Evolutionary conservation across 208 protist genomes (phyloP).

Genomic region (Vickermania ingenoplastis): DNA sequence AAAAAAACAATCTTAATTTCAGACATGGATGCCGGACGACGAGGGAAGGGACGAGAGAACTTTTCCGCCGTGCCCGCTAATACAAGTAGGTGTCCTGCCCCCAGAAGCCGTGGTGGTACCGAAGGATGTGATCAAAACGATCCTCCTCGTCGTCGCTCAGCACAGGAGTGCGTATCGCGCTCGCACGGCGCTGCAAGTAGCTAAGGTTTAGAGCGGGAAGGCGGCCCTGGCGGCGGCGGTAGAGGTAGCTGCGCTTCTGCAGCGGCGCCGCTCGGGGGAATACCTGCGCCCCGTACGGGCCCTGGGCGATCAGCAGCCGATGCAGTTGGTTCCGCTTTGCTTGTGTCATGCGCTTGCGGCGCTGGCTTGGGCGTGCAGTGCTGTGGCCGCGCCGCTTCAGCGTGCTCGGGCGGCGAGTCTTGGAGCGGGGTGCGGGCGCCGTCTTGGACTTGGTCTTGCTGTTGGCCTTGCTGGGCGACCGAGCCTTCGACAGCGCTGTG

Average conservation of each 20-base stretch:
- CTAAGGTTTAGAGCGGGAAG: background rate
- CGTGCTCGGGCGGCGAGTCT: background rate
- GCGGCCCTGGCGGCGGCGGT: background rate
- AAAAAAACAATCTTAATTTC: too few relatives aligned
- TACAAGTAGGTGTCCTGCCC: background rate
- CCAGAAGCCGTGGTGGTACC: background rate
- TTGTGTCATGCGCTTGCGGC: background rate
- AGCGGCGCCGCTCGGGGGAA: background rate
- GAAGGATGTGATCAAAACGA: background rate
- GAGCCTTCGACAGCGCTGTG: too few relatives aligned
- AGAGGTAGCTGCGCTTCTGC: background rate
- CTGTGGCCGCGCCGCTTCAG: background rate
- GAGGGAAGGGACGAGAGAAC: too few relatives aligned
- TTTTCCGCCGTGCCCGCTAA: too few relatives aligned
- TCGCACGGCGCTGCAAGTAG: background rate
- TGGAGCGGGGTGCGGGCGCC: background rate
- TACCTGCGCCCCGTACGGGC: background rate
- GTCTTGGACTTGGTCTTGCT: background rate
- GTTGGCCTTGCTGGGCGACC: too few relatives aligned
- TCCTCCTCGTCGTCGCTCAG: background rate
- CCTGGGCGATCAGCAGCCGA: background rate
- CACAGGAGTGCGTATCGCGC: background rate
- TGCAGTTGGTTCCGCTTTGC: background rate
- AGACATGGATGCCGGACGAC: too few relatives aligned
- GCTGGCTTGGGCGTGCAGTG: background rate